Percentiles rank a stretch among this genome's conserved stretches.
Evolutionary conservation across 306 rosid genomes (phyloP).

Genomic region (Castanospermum australe): DNA sequence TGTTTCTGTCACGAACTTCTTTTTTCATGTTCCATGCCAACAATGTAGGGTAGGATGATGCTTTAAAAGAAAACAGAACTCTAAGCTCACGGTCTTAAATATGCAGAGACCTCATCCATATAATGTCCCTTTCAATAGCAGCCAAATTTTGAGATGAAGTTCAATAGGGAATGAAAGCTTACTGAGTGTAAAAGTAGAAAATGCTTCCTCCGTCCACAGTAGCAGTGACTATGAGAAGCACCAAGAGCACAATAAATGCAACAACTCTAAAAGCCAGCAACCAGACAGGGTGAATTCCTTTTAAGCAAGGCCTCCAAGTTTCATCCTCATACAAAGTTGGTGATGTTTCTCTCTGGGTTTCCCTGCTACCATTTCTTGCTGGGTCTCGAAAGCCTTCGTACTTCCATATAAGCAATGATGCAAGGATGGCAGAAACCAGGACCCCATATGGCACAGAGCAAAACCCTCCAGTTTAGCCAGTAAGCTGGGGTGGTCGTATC

Average conservation of each 20-base stretch:
- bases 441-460: constrained; percentile 68
- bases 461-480: constrained; percentile 92
- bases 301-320: constrained; percentile 91
- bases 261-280: constrained; percentile 71
- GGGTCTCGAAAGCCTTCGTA: constrained; percentile 45
- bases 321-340: constrained; percentile 78
- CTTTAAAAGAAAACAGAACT: neutral
- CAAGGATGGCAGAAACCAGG: constrained; percentile 43
- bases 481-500: constrained; percentile 73
- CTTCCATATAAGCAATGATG: constrained; percentile 55
- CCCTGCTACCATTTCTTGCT: constrained; percentile 24
- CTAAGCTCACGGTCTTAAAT: neutral
- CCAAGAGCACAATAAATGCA: constrained; percentile 78
- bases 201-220: constrained; percentile 68
- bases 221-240: constrained; percentile 66
- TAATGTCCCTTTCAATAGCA: constrained; percentile 11
- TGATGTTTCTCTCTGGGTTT: constrained; percentile 39
- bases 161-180: constrained; percentile 30
- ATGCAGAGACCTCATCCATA: neutral
- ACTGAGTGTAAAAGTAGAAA: constrained; percentile 87
- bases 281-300: constrained; percentile 93
- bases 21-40: neutral
- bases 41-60: neutral
- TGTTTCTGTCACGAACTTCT: neutral
- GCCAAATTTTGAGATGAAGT: neutral